These are phyloP conservation scores for Plasmodium relictum DNA, from an alignment of 169 alveolate genomes.

Conservation along the genomic window DNA sequence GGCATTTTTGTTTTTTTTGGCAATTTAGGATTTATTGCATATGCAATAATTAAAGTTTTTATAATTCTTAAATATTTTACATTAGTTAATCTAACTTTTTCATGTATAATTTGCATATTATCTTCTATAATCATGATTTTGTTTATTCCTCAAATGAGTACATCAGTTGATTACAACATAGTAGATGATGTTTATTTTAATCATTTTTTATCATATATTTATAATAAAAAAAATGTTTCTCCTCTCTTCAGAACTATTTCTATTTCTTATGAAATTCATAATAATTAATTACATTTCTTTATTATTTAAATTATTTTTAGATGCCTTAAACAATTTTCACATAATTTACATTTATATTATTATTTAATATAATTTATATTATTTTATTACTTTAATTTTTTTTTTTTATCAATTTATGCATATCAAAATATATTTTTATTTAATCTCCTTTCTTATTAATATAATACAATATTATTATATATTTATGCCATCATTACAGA, in stretches of 20 bases:
- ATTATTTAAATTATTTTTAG: too few relatives aligned
- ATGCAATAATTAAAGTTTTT: conserved; percentile 1
- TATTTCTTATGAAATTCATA: not conserved
- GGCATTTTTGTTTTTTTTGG: conserved; percentile 27
- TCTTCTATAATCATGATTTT: conserved; percentile 24
- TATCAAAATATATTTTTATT: too few relatives aligned
- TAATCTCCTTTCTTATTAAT: too few relatives aligned
- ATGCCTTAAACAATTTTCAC: too few relatives aligned
- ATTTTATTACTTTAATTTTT: too few relatives aligned
- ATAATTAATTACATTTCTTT: not conserved
- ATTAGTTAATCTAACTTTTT: conserved; percentile 5
- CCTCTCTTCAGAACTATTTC: conserved; percentile 1
- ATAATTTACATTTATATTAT: too few relatives aligned
- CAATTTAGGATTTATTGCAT: conserved; percentile 14
- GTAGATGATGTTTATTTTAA: conserved; percentile 12
- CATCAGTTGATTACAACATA: conserved; percentile 8
- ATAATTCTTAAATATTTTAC: not conserved
- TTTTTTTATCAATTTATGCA: too few relatives aligned
- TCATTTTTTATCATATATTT: conserved; percentile 16
- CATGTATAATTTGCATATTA: conserved; percentile 40
- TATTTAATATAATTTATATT: too few relatives aligned
- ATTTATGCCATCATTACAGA: too few relatives aligned
- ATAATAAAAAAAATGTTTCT: not conserved
- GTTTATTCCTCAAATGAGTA: conserved; percentile 27
- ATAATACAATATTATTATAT: too few relatives aligned